phyloP scores from a whole-genome alignment of 108 stramenopile species.

The Cyclotella baltica region DNA sequence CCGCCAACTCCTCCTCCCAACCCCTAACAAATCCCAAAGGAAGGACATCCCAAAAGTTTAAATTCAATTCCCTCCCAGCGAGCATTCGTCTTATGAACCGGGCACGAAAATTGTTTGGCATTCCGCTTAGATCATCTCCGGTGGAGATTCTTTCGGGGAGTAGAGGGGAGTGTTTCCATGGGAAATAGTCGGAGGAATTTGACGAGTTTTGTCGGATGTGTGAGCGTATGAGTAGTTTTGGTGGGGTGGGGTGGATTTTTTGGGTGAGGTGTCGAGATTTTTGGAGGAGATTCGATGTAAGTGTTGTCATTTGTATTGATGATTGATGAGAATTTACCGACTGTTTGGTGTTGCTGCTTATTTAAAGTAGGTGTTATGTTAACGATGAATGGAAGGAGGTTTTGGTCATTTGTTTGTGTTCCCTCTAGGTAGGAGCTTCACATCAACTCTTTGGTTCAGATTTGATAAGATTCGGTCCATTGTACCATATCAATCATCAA shows the following conservation, averaged over 20 bases:
- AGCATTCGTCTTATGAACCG: slow-evolving; percentile 37
- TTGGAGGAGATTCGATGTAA: neutral
- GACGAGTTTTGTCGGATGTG: neutral
- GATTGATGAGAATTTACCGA: no score
- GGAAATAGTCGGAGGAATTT: slow-evolving; percentile 16
- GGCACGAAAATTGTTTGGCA: slow-evolving; percentile 39
- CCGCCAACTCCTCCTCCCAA: slow-evolving; percentile 46
- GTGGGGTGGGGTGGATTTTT: neutral
- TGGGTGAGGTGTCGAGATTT: neutral
- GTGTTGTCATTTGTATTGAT: no score
- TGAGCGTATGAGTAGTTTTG: neutral
- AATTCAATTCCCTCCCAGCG: slow-evolving; percentile 37
- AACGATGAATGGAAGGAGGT: no score
- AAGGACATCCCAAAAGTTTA: slow-evolving; percentile 39
- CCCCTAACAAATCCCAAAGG: slow-evolving; percentile 36
- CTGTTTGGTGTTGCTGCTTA: no score
- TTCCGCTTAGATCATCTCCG: slow-evolving; percentile 40
- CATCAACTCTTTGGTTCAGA: no score
- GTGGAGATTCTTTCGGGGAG: slow-evolving; percentile 22
- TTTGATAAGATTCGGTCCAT: no score
- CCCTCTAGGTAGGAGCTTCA: no score
- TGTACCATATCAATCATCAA: neutral
- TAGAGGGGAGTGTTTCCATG: slow-evolving; percentile 40
- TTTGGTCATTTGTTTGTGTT: no score
- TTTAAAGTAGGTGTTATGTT: no score